Percentiles rank a stretch among this genome's conserved stretches.
Conservation (phyloP, 1,139 yeast genomes). For the Trichomonascaceae sp. region DNA sequence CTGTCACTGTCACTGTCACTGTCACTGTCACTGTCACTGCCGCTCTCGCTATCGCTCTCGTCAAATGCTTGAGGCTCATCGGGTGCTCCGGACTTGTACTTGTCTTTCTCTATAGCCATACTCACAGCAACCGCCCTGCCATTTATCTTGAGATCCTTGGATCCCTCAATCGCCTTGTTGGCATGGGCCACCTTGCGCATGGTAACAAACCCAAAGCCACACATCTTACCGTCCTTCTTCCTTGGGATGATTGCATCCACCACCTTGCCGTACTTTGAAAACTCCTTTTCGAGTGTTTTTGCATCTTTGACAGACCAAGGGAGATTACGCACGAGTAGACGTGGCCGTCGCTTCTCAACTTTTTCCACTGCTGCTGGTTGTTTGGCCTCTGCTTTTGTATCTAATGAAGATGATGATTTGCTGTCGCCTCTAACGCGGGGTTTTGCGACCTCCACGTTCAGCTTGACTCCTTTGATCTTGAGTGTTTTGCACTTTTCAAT, state of each 20-base stretch:
- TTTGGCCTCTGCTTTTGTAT: conserved; percentile 11
- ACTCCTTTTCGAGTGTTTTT: conserved; percentile 52
- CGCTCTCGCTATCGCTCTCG: conserved; percentile 21
- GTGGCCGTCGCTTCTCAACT: conserved; percentile 55
- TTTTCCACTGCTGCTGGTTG: conserved; percentile 11
- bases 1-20: conserved; percentile 20
- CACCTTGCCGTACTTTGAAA: conserved; percentile 73
- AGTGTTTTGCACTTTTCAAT: conserved; percentile 51
- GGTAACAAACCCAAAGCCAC: conserved; percentile 90
- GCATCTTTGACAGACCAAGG: conserved; percentile 94
- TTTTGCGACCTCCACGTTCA: conserved; percentile 80
- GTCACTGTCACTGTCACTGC: conserved; percentile 20
- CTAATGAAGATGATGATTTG: too few species aligned
- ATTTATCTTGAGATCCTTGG: conserved; percentile 62
- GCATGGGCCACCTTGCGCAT: conserved; percentile 78
- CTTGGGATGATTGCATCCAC: conserved; percentile 84
- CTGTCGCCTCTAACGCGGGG: conserved; percentile 64
- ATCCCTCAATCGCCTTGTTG: conserved; percentile 63
- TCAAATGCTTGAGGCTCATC: conserved; percentile 29
- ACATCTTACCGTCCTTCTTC: conserved; percentile 77
- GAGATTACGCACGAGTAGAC: conserved; percentile 77
- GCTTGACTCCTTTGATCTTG: conserved; percentile 51
- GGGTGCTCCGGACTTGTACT: conserved; percentile 45
- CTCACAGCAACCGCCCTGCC: conserved; percentile 93
- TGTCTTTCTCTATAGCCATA: conserved; percentile 77